These are phyloP conservation scores for Kodamaea hsintzibuensis DNA, from an alignment of 805 yeast species.

Conservation along the genomic window DNA sequence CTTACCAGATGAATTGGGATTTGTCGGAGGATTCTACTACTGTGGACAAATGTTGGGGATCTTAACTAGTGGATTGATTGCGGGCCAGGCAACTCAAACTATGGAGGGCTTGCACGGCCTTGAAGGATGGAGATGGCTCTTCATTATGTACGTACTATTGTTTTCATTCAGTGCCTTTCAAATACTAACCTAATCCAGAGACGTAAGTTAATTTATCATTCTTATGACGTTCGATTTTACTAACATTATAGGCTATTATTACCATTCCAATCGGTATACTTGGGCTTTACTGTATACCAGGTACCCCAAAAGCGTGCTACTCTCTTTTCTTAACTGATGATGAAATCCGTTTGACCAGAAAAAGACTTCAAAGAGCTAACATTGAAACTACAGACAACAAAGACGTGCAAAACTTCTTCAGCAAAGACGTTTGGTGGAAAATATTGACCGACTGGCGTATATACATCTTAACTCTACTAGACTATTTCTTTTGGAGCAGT, in stretches of 20 bases:
- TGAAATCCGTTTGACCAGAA: constrained; percentile 55
- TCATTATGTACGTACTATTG: constrained; percentile 13
- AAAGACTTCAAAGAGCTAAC: constrained; percentile 18
- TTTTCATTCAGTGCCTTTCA: neutral
- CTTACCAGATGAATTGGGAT: constrained; percentile 47
- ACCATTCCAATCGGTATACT: constrained; percentile 21
- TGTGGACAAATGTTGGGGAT: constrained; percentile 32
- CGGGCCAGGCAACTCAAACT: constrained; percentile 14
- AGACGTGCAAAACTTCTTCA: constrained; percentile 20
- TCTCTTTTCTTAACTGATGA: constrained; percentile 55
- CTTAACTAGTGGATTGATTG: constrained; percentile 29
- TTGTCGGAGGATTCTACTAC: constrained; percentile 26
- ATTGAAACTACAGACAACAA: constrained; percentile 16
- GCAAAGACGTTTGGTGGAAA: constrained; percentile 24
- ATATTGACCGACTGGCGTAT: constrained; percentile 33
- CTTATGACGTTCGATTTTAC: neutral
- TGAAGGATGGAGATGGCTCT: constrained; percentile 24
- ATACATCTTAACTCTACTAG: constrained; percentile 24
- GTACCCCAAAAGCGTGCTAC: constrained; percentile 38
- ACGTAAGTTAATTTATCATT: neutral
- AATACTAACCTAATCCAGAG: neutral
- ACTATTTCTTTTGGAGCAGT: constrained; percentile 9
- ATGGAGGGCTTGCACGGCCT: constrained; percentile 16
- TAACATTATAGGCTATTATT: constrained; percentile 14
- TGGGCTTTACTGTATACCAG: constrained; percentile 23